Base-by-base conservation (phyloP, 805 yeast species). In the Brettanomyces bruxellensis region DNA sequence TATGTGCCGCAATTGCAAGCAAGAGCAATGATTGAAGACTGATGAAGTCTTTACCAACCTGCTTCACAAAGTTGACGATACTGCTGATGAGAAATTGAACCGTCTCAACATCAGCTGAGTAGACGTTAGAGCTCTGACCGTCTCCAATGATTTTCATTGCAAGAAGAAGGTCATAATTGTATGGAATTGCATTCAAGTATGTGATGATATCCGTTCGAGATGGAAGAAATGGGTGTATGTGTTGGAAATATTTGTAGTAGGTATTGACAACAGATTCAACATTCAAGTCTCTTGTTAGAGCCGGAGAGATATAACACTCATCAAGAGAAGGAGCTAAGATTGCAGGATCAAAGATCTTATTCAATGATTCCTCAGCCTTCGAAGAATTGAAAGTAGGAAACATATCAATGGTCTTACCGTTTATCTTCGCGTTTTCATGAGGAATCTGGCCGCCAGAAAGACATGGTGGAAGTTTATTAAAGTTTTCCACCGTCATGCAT, bases 111-210 rank as follows among this genome's bases (percentile, higher is more conserved):
- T 71, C 72, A 44, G 55, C 61, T 4, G 71, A 53, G 46, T 67
- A 72, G 32, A 58, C 52, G 1, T 59, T 47, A 5, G 65, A 47
- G 1, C 67, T 54, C 49, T 73, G 75, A 3, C 79, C 80, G 47
- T 73, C 79, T 1, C 72, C 75, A 14, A 75, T 59, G 3, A 75
- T 50, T 49, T 73, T 72, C 78, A 75, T 73, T 1, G 73, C 67
- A 1, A 66, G 58, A 5, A 75, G 38, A n/a, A 73, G 48, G 48
- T 75, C 79, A 35, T 59, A 59, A 25, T 67, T 68, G 38, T 65
- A 49, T 0, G 69, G 68, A 1, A 67, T 55, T 12, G 61, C 44
- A 5, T 53, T 47, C 8, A 75, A 51, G 49, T 63, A 75, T 1
- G 54, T 49, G 11, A 56, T 40, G 5, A 74, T 61, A 28, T 71